Conservation (phyloP, 441 rosid genomes). For the Rhodomyrtus psidioides region DNA sequence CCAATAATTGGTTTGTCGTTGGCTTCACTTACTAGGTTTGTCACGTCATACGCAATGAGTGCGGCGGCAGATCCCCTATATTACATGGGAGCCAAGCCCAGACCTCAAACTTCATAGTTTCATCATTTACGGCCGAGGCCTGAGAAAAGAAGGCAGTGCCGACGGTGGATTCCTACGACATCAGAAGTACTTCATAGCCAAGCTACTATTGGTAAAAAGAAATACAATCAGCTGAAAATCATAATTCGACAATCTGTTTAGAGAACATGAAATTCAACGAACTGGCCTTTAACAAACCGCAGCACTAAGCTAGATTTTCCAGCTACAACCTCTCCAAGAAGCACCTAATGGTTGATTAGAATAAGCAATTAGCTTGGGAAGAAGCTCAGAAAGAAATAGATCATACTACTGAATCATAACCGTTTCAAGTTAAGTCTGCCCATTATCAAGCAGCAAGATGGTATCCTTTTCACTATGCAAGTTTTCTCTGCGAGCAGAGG, state of each 20-base stretch:
- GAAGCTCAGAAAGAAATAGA: not conserved
- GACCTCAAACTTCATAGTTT: slow-evolving; percentile 90
- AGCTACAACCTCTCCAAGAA: slow-evolving; percentile 96
- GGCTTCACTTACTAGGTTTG: slow-evolving; percentile 53
- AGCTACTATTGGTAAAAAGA: not conserved
- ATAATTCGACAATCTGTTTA: not conserved
- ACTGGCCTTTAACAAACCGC: slow-evolving; percentile 90
- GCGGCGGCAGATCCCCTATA: slow-evolving; percentile 97
- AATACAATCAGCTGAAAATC: not conserved
- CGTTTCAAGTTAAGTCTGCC: not conserved
- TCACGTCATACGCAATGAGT: slow-evolving; percentile 74
- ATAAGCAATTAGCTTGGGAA: not conserved
- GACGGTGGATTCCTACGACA: slow-evolving; percentile 73
- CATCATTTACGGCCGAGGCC: slow-evolving; percentile 85
- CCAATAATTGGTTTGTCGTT: not conserved
- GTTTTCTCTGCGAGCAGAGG: not conserved
- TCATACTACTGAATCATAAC: not conserved
- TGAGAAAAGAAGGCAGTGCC: slow-evolving; percentile 40
- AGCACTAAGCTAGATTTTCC: slow-evolving; percentile 89
- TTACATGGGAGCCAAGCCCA: slow-evolving; percentile 99
- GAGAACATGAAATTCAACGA: slow-evolving; percentile 79
- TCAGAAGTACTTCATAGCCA: not conserved
- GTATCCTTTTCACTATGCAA: not conserved
- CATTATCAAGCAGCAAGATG: not conserved
- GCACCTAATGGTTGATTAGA: slow-evolving; percentile 36